Evolutionary conservation across 768 basidiomycete genomes (phyloP), one percentile per base, ranked within the genome.

Genomic region (Boletus barrowsii): DNA sequence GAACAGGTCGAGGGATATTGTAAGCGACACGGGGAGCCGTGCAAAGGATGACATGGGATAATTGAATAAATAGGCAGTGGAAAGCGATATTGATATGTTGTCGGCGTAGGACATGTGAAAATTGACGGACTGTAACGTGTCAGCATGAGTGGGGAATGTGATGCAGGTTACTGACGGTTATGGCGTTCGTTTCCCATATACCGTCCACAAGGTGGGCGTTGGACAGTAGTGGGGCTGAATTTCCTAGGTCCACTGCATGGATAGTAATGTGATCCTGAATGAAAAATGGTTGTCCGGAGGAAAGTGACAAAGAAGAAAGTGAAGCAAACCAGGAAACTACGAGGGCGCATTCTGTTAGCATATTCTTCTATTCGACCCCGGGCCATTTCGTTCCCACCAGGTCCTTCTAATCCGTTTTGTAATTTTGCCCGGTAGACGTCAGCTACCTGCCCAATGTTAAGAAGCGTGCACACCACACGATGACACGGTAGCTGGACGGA

Each of bases 61-160:
- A 73, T 86, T 93, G 78, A 83, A 93, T 53, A 86, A 81, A 70
- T 84, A 91, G 53, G 83, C 92, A 24, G 82, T 96, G 56, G 83
- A 98, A 53, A 85, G 79, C 24, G 85, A 95, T 58, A 98, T 75
- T 3, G 93, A 91, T 40, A 93, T 62, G 9, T 84, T 83, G 69
- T 98, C 97, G 7, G 79, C 78, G 66, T 98, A 98, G 49, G 83
- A 80, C 64, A 95, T 75, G 62, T 93, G 91, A 47, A 96, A 85
- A 68, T 93, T 85, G 43, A 85, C 84, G 61, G 87, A 81, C 91
- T 95, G 62, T 40, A 41, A 41, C 49, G 50, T n/a, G 60, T 64
- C 35, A 70, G 50, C 54, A 53, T 47, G 47, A 37, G n/a, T 17
- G 47, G 22, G 22, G 6, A 8, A 49, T 4, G 29, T 26, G 42